Percentiles rank a stretch among this genome's conserved stretches.
Conservation (phyloP, 148 eudicot species). For the Heliamphora exappendiculata region DNA sequence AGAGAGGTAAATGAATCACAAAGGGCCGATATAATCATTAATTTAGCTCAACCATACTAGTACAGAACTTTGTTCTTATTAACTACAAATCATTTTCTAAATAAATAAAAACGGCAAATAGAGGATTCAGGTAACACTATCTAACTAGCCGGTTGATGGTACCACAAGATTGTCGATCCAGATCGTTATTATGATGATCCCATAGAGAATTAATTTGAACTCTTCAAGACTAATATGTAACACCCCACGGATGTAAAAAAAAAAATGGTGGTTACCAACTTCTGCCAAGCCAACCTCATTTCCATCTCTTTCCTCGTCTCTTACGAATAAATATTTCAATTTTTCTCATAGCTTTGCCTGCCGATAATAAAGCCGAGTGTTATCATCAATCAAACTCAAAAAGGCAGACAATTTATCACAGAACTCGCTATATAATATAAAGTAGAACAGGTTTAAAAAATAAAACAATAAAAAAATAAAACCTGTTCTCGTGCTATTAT, state of each 20-base stretch:
- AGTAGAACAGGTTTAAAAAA: too few species aligned
- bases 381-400: neutral
- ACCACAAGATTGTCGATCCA: neutral
- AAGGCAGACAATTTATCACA: neutral
- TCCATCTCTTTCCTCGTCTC: neutral
- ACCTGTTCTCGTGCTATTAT: neutral
- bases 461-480: too few species aligned
- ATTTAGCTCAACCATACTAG: too few species aligned
- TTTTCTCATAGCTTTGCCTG: constrained; percentile 12
- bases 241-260: neutral
- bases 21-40: too few species aligned
- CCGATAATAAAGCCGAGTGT: neutral
- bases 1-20: too few species aligned
- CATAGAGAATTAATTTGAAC: neutral
- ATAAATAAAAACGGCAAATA: neutral
- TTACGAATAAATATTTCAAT: neutral
- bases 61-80: too few species aligned
- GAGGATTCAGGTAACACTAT: neutral
- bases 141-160: neutral
- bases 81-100: neutral
- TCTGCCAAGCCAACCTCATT: neutral
- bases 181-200: neutral
- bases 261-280: neutral
- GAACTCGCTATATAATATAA: neutral
- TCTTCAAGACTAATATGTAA: neutral